Evolutionary conservation across 306 rosid genomes (phyloP), one percentile per base, ranked within the genome.

Genomic region (Gillenia trifoliata): DNA sequence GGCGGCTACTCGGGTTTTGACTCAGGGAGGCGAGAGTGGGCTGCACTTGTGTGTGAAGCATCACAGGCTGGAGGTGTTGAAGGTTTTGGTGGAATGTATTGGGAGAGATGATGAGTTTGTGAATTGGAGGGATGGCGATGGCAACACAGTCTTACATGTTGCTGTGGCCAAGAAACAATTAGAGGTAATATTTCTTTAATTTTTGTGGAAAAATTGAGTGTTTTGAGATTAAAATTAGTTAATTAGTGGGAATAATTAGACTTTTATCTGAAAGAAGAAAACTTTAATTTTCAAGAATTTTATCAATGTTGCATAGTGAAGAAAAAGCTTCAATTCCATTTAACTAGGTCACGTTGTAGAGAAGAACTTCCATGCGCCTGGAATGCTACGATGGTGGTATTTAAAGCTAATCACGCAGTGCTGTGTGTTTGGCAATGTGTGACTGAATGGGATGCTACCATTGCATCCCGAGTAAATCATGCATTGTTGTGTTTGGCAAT

Each of bases 11-110:
- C 70, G 75, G 81, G 67, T 59, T n/a, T 31, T 66, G 40, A 71
- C 71, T 20, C 67, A 47, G 8, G 36, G 47, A 26, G 81, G 75
- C 8, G 84, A 81, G 56, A 66, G 74, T 47, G 64, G 25, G 59
- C 29, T 71, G 23, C 84, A 76, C 65, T 33, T 81, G 59, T 81
- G 78, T 59, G 80, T 76, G 66, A 81, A 71, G 74, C 54, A 70
- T 34, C 75, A 71, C 22, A 54, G 73, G 77, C 66, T 81, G 36
- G 74, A 71, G 47, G 74, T 71, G n/a, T 65, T 81, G 77, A 75
- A 76, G 75, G 28, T 57, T 56, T 76, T 76, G 77, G 71, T 71
- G 63, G 81, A 67, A 23, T 41, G 70, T 28, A 20, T 66, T 63
- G 77, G 77, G 30, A 38, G 30, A 43, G 71, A 71, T 17, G 78